Percentiles rank a stretch among this genome's conserved stretches.
These are phyloP conservation scores for Hypoxylon sp. DNA, from an alignment of 2,329 filamentous ascomycete genomes.

Conservation along the genomic window DNA sequence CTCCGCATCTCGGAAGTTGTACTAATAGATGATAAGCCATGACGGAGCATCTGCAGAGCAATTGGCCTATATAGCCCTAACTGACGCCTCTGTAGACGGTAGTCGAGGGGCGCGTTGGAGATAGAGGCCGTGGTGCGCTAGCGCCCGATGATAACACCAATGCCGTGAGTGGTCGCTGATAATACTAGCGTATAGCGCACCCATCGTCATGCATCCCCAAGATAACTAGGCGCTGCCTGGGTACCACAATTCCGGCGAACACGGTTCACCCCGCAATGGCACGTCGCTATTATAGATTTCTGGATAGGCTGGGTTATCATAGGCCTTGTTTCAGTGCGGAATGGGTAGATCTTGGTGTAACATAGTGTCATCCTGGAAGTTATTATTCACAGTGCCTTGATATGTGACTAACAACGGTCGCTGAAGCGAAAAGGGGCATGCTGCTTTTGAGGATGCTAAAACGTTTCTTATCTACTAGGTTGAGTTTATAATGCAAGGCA, in stretches of 20 bases:
- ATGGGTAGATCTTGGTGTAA: slow-evolving; percentile 21
- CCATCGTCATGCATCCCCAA: slow-evolving; percentile 35
- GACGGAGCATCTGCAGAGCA: slow-evolving; percentile 36
- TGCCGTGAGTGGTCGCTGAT: slow-evolving; percentile 46
- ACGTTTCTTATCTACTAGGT: background rate
- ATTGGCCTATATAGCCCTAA: slow-evolving; percentile 33
- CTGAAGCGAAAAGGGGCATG: background rate
- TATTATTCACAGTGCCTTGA: slow-evolving; percentile 34
- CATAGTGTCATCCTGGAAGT: slow-evolving; percentile 9
- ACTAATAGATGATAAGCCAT: slow-evolving; percentile 38
- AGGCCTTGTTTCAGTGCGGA: slow-evolving; percentile 9
- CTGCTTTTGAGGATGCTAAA: background rate
- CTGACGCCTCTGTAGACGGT: slow-evolving; percentile 13
- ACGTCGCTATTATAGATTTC: slow-evolving; percentile 20
- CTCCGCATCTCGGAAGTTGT: slow-evolving; percentile 44
- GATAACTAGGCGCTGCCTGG: slow-evolving; percentile 25
- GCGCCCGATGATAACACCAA: slow-evolving; percentile 44
- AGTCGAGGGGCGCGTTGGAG: slow-evolving; percentile 23
- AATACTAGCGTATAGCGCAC: slow-evolving; percentile 43
- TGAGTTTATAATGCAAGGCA: background rate
- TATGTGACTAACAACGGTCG: slow-evolving; percentile 30
- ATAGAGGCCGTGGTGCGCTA: slow-evolving; percentile 31
- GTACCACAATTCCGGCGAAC: slow-evolving; percentile 30
- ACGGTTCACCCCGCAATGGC: slow-evolving; percentile 38
- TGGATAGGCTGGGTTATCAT: slow-evolving; percentile 8